A percentile compares a stretch with the other conserved stretches of the same genome.
Conservation (phyloP, 2,329 filamentous ascomycete species). For the Clathrospora elynae region DNA sequence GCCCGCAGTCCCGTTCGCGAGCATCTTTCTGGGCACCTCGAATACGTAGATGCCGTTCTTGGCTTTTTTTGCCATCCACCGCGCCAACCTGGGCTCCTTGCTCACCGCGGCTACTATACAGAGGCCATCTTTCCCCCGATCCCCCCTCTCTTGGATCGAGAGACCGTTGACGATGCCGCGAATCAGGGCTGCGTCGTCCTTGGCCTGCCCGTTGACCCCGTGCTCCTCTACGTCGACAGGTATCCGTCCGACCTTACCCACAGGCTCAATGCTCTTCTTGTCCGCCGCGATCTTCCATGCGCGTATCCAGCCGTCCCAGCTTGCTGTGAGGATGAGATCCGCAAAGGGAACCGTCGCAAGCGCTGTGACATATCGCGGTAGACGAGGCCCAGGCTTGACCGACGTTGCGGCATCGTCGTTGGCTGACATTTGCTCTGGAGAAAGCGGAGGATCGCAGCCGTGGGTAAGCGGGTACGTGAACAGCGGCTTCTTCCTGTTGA, state of each 20-base stretch:
- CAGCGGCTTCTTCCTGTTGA: conserved; percentile 93
- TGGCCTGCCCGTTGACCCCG: conserved; percentile 14
- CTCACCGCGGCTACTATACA: conserved; percentile 86
- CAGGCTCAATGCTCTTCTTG: conserved; percentile 74
- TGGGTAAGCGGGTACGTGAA: conserved; percentile 81
- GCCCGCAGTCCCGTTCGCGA: conserved; percentile 27
- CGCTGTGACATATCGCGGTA: conserved; percentile 87
- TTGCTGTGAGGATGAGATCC: conserved; percentile 86
- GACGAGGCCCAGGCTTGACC: conserved; percentile 58
- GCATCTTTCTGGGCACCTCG: conserved; percentile 65
- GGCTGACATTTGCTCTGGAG: conserved; percentile 72
- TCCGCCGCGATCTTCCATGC: conserved; percentile 78
- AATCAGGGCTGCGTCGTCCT: conserved; percentile 50
- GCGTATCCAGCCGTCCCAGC: conserved; percentile 89
- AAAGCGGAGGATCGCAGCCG: conserved; percentile 75
- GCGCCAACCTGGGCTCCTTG: conserved; percentile 82
- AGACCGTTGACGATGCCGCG: conserved; percentile 88
- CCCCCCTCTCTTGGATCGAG: conserved; percentile 81
- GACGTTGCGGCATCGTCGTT: conserved; percentile 60
- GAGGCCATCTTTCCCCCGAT: conserved; percentile 72
- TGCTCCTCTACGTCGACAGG: conserved; percentile 24
- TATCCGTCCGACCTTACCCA: conserved; percentile 66
- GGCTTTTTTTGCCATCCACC: conserved; percentile 72
- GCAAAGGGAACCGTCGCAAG: conserved; percentile 85
- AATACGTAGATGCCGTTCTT: conserved; percentile 88